Conservation (phyloP, 768 basidiomycete genomes). For the Tremella mesenterica region DNA sequence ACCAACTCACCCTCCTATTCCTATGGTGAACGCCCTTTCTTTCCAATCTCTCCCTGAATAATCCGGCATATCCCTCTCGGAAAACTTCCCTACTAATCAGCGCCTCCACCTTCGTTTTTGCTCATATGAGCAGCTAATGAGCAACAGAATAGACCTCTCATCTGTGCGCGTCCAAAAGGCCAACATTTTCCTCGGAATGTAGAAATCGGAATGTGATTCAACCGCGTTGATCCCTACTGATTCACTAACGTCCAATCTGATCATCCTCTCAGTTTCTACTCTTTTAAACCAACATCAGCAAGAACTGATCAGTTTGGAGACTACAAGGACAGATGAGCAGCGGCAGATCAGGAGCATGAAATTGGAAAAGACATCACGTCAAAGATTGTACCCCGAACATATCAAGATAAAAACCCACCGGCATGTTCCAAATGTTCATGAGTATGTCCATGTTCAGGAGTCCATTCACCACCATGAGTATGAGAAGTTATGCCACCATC, state of each 20-base stretch:
- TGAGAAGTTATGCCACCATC: conserved; percentile 20
- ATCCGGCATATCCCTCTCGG: conserved; percentile 86
- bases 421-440: conserved; percentile 87
- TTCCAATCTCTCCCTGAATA: conserved; percentile 73
- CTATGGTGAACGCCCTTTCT: conserved; percentile 90
- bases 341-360: background rate
- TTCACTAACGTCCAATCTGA: too few species aligned
- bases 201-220: too few species aligned
- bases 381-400: background rate
- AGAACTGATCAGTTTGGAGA: too few species aligned
- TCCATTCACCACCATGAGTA: conserved; percentile 43
- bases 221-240: too few species aligned
- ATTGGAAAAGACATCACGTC: background rate
- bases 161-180: too few species aligned
- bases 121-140: too few species aligned
- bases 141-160: too few species aligned
- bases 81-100: conserved; percentile 62
- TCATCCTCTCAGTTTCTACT: too few species aligned
- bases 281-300: too few species aligned
- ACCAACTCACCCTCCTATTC: conserved; percentile 84
- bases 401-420: conserved; percentile 49
- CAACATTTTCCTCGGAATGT: too few species aligned
- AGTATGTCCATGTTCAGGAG: conserved; percentile 78
- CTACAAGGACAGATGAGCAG: too few species aligned
- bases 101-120: background rate